Evolutionary conservation across 2,329 filamentous ascomycete species (phyloP), one percentile per base, ranked within the genome.

Genomic region (Dichotomopilus funicola): DNA sequence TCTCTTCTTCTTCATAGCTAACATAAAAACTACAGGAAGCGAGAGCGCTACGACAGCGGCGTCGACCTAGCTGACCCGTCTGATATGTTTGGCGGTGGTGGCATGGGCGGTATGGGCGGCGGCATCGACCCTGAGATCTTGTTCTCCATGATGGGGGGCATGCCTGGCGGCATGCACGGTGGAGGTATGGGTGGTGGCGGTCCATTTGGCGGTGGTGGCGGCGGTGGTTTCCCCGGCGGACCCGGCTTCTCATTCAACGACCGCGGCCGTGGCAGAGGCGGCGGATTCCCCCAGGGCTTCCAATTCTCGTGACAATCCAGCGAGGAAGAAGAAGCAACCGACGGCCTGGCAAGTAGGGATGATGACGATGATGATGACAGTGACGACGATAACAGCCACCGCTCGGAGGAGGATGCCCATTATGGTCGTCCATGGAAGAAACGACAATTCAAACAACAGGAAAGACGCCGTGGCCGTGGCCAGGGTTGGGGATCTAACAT

Each of bases 41-140:
- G 89, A 63, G 87, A 88, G 62, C 80, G 88, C 52, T 99, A 95
- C 68, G 92, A 99, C 69, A 94, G 87, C 63, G 94, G 94, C 40
- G 89, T 94, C 57, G 92, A 99, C 69, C 81, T 96, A 35, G 80
- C 94, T 56, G 92, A 96, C 68, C 88, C 89, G 3, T 80, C 84
- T 51, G 91, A 96, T 66, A 91, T 92, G 82, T 94, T 92, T 64
- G 79, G 83, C 53, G 82, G 83, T 48, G 82, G 82, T 44, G 85
- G 83, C 43, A 42, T 42, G 19, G 19, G 19, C 44, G 85, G 83
- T 41, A 83, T 84, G 74, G 75, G 74, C 45, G 76, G 75, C 44
- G 80, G 79, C 65, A 89, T 91, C 68, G 85, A 89, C 67, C 86
- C 86, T 19, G 87, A 89, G 70, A 85, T 91, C 62, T 75, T 91